Conservation (phyloP, 2,329 filamentous ascomycete species). For the Sarocladium strictum region DNA sequence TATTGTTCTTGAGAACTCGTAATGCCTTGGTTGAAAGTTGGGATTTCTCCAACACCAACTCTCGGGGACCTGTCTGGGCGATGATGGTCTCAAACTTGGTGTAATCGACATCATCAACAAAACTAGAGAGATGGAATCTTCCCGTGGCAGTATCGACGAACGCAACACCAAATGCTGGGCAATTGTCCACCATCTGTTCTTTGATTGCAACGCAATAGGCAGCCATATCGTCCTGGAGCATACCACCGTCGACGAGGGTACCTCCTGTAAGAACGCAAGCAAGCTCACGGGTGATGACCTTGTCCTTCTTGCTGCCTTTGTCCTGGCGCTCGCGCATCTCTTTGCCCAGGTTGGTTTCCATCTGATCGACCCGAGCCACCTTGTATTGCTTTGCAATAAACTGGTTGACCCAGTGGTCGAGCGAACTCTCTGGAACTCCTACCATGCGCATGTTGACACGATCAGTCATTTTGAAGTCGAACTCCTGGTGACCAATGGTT, state of each 20-base stretch:
- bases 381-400: slow-evolving; percentile 98
- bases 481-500: slow-evolving; percentile 90
- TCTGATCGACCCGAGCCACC: slow-evolving; percentile 92
- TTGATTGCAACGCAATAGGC: slow-evolving; percentile 96
- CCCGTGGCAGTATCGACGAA: slow-evolving; percentile 96
- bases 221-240: slow-evolving; percentile 97
- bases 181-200: slow-evolving; percentile 64
- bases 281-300: slow-evolving; percentile 87
- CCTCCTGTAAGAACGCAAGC: slow-evolving; percentile 87
- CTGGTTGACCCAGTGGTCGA: slow-evolving; percentile 97
- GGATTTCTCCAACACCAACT: slow-evolving; percentile 84
- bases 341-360: slow-evolving; percentile 91
- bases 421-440: slow-evolving; percentile 87
- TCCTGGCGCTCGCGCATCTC: slow-evolving; percentile 94
- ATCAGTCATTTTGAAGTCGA: slow-evolving; percentile 96
- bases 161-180: slow-evolving; percentile 81
- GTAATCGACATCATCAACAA: slow-evolving; percentile 84
- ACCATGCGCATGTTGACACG: slow-evolving; percentile 99
- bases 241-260: slow-evolving; percentile 89
- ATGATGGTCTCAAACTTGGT: slow-evolving; percentile 97
- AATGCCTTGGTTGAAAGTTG: slow-evolving; percentile 81
- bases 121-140: slow-evolving; percentile 89
- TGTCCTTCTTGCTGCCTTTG: slow-evolving; percentile 67
- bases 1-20: slow-evolving; percentile 94
- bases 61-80: slow-evolving; percentile 82